Evolutionary conservation across 108 stramenopile species (phyloP).

Genomic region (Mediolabrus comicus): DNA sequence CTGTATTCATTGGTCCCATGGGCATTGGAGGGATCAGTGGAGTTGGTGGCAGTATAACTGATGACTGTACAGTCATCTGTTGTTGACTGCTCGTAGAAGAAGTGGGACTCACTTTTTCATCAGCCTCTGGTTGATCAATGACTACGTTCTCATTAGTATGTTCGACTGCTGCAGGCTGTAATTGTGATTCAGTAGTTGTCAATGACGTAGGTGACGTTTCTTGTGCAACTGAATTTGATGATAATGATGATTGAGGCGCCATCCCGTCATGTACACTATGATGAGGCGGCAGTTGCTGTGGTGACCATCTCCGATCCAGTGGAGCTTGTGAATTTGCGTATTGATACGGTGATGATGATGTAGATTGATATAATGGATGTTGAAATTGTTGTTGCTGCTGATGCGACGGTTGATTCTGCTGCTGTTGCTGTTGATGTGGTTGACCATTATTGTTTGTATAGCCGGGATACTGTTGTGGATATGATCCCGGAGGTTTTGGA

Average conservation of each 20-base stretch:
- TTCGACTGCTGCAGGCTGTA: background rate
- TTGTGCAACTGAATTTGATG: background rate
- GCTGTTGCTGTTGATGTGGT: constrained; percentile 12
- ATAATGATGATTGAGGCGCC: background rate
- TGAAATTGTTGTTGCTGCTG: constrained; percentile 4
- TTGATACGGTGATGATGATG: constrained; percentile 3
- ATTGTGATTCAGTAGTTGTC: background rate
- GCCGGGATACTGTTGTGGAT: constrained; percentile 22
- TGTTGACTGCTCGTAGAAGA: background rate
- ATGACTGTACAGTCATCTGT: constrained; percentile 18
- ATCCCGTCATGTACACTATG: background rate
- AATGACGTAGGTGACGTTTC: background rate
- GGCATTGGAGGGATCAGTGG: constrained; percentile 5
- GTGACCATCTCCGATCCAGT: background rate
- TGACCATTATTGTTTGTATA: background rate
- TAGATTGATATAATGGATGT: background rate
- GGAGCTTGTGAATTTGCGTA: background rate
- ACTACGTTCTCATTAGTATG: background rate
- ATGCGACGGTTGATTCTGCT: constrained; percentile 7
- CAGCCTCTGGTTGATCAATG: background rate
- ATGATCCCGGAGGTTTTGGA: constrained; percentile 29
- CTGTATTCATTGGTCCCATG: constrained; percentile 11
- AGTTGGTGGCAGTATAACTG: constrained; percentile 2
- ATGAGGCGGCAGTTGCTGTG: background rate
- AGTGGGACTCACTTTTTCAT: background rate